These are phyloP conservation scores for Phytophthora brassicae DNA, from an alignment of 352 stramenopile genomes.

Conservation along the genomic window DNA sequence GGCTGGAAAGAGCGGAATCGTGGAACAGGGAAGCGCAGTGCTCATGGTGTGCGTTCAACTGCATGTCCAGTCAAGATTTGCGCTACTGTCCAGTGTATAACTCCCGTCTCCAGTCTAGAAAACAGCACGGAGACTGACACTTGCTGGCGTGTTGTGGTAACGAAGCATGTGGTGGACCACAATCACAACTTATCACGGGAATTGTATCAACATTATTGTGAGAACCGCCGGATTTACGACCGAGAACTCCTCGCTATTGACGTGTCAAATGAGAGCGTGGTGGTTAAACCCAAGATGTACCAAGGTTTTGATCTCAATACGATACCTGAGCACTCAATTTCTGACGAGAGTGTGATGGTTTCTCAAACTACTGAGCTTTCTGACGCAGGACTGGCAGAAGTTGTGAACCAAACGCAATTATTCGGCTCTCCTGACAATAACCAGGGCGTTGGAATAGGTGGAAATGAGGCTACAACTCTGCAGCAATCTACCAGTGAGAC, in stretches of 20 bases:
- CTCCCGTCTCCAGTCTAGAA: conserved; percentile 8
- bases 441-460: conserved; percentile 2
- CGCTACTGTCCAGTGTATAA: conserved; percentile 65
- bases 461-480: conserved; percentile 7
- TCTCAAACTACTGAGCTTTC: conserved; percentile 16
- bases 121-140: neutral
- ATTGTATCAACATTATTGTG: conserved; percentile 73
- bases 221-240: conserved; percentile 81
- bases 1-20: conserved; percentile 81
- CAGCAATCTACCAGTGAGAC: conserved; percentile 7
- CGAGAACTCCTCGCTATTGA: conserved; percentile 68
- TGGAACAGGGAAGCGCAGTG: conserved; percentile 61
- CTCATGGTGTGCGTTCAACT: conserved; percentile 66
- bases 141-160: conserved; percentile 73
- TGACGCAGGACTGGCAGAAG: conserved; percentile 26
- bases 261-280: conserved; percentile 30
- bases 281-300: conserved; percentile 28
- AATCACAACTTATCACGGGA: conserved; percentile 82
- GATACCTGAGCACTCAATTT: neutral
- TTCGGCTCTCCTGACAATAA: conserved; percentile 8
- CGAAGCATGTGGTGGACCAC: conserved; percentile 73
- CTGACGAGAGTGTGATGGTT: too few species aligned
- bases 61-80: conserved; percentile 80
- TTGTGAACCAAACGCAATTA: conserved; percentile 23
- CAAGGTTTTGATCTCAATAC: neutral